A percentile compares a stretch with the other conserved stretches of the same genome.
phyloP scores from a whole-genome alignment of 1,284 basidiomycete species.

The Ceratobasidium theobromae region DNA sequence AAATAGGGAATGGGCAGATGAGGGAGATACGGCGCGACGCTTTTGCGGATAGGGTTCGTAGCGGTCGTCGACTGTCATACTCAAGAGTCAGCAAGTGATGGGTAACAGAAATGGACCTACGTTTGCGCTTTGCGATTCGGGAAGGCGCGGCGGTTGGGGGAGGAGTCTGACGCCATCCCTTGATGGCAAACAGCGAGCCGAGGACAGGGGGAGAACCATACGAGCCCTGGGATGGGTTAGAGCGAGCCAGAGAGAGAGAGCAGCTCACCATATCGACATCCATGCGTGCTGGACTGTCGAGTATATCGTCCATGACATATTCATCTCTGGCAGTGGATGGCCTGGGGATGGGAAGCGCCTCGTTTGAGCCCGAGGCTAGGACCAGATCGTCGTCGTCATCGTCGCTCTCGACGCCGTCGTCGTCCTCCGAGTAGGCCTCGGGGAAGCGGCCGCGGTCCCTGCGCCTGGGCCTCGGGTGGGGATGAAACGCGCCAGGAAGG shows the following conservation, averaged over 20 bases:
- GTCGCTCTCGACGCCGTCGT: constrained; percentile 32
- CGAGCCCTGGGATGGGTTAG: neutral
- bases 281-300: constrained; percentile 35
- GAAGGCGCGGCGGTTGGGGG: constrained; percentile 32
- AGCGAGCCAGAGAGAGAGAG: neutral
- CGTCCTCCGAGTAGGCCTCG: constrained; percentile 33
- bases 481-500: constrained; percentile 33
- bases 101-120: constrained; percentile 18
- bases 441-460: constrained; percentile 36
- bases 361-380: neutral
- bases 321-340: too few species aligned
- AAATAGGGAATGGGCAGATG: constrained; percentile 4
- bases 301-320: constrained; percentile 16
- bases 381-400: constrained; percentile 26
- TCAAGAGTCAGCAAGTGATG: neutral
- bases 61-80: constrained; percentile 33
- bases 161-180: constrained; percentile 35
- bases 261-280: constrained; percentile 34
- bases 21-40: constrained; percentile 34
- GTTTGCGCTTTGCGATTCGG: constrained; percentile 36
- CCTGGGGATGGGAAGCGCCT: constrained; percentile 1
- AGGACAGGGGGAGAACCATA: constrained; percentile 32
- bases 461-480: constrained; percentile 33
- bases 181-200: constrained; percentile 20
- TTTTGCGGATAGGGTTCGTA: constrained; percentile 37